These are phyloP conservation scores for Magnusiomyces starmeri DNA, from an alignment of 1,139 yeast species.

Conservation along the genomic window DNA sequence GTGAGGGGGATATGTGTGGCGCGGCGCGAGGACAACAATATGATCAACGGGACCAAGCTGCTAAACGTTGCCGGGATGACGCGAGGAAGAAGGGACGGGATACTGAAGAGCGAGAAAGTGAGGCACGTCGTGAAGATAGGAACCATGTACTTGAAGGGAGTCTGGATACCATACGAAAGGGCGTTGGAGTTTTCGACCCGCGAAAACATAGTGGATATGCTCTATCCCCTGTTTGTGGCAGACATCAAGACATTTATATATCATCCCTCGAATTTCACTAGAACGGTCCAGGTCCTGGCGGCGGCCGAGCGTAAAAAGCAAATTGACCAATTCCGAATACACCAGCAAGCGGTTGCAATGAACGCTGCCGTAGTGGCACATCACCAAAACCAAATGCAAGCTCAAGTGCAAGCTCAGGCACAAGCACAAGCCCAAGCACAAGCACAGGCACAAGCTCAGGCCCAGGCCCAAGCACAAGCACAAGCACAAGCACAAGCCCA, in stretches of 20 bases:
- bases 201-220: slow-evolving; percentile 76
- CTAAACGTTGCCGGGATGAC: slow-evolving; percentile 54
- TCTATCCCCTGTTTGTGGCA: slow-evolving; percentile 75
- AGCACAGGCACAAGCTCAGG: too few relatives aligned
- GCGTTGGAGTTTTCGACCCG: slow-evolving; percentile 87
- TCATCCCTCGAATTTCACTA: slow-evolving; percentile 33
- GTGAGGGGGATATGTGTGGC: slow-evolving; percentile 43
- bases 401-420: slow-evolving; percentile 11
- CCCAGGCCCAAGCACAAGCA: too few relatives aligned
- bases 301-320: slow-evolving; percentile 33
- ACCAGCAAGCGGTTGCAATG: slow-evolving; percentile 14
- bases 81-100: slow-evolving; percentile 74
- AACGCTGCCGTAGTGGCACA: slow-evolving; percentile 7
- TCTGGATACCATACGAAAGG: slow-evolving; percentile 91
- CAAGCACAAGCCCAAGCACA: slow-evolving; percentile 3
- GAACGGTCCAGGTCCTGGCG: slow-evolving; percentile 35
- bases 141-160: slow-evolving; percentile 95
- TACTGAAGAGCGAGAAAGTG: slow-evolving; percentile 73
- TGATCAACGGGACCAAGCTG: slow-evolving; percentile 49
- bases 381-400: slow-evolving; percentile 14
- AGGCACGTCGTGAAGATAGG: slow-evolving; percentile 94
- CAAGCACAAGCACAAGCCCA: too few relatives aligned
- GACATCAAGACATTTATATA: slow-evolving; percentile 50
- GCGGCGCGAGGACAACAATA: slow-evolving; percentile 46
- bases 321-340: slow-evolving; percentile 22